Percentiles rank a stretch among this genome's conserved stretches.
phyloP scores from a whole-genome alignment of 257 asterid genomes.

The Solanum tarijense region DNA sequence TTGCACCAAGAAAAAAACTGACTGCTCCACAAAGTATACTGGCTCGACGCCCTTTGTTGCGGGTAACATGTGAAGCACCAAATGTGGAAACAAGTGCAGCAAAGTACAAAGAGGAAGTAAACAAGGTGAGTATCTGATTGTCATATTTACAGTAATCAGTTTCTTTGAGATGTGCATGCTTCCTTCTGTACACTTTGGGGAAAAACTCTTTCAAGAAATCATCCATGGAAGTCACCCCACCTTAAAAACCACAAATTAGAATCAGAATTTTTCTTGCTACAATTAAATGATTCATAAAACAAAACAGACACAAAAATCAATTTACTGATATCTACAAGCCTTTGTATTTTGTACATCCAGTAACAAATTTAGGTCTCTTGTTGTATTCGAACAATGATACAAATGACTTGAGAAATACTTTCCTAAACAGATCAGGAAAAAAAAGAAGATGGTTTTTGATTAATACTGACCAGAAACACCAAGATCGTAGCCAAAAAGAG shows the following conservation, averaged over 20 bases:
- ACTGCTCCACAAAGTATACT: conserved; percentile 62
- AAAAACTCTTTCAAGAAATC: conserved; percentile 62
- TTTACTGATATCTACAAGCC: not conserved
- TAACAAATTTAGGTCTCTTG: not conserved
- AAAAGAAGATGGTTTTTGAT: not conserved
- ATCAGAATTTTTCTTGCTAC: not conserved
- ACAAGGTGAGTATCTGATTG: conserved; percentile 63
- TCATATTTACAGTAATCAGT: conserved; percentile 78
- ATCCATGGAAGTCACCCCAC: conserved; percentile 86
- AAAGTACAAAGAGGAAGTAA: conserved; percentile 70
- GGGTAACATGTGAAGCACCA: conserved; percentile 54
- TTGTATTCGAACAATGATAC: not conserved
- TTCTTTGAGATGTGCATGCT: conserved; percentile 33
- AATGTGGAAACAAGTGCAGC: conserved; percentile 60
- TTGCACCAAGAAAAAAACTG: conserved; percentile 57
- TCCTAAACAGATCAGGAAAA: not conserved
- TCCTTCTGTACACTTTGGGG: conserved; percentile 47
- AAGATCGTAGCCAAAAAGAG: conserved; percentile 83
- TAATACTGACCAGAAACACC: conserved; percentile 64
- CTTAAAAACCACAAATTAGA: conserved; percentile 17
- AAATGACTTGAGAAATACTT: not conserved
- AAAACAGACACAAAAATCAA: not conserved
- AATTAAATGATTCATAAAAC: not conserved
- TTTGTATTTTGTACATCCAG: not conserved
- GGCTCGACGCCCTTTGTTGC: conserved; percentile 47